Base-by-base conservation (phyloP, 1,284 basidiomycete species). In the Microbotryum scabiosae region DNA sequence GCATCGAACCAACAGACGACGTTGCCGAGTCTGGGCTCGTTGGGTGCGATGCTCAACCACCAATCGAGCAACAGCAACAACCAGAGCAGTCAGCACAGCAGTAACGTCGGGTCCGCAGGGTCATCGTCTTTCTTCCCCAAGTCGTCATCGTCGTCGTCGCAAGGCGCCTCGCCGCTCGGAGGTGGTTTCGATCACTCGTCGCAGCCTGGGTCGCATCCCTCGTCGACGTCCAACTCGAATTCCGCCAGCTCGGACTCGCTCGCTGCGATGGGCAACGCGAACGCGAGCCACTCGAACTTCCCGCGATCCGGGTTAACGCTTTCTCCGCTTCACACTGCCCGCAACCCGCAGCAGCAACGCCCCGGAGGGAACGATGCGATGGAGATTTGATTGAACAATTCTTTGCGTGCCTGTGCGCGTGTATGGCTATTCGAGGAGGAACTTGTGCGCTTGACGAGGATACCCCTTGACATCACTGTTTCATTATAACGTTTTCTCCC, bases 161-260 rank as follows among this genome's bases (percentile, higher is more conserved):
- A 41, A 18, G 36, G 9, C 36, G 36, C 36, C 36, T 41, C 36
- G 16, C 36, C 36, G 14, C 36, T 41, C 36, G 36, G 36, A 41
- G 36, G 36, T 5, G 36, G 23, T 1, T 23, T 23, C 20, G 47
- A 49, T 23, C 47, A 49, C 47, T 49, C 47, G 14, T 23, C 47
- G 12, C 28, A 23, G 14, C 47, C 23, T 49, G 23, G 26, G 23
- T 23, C 23, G 47, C 47, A 28, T 23, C 21, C 47, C 21, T 23
- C 47, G 26, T 49, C 21, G 20, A 23, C 23, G 47, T 49, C 23
- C 51, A 25, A 52, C 20, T 52, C 51, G 23, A 52, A 25, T 5
- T n/a, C 26, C 8, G 26, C 26, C 51, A 52, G 51, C 30, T 52
- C 51, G 30, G 51, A 52, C 30, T 52, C 51, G n/a, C 30, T 52